Base-by-base conservation (phyloP, 2,329 filamentous ascomycete species). In the Diaporthe sp. region DNA sequence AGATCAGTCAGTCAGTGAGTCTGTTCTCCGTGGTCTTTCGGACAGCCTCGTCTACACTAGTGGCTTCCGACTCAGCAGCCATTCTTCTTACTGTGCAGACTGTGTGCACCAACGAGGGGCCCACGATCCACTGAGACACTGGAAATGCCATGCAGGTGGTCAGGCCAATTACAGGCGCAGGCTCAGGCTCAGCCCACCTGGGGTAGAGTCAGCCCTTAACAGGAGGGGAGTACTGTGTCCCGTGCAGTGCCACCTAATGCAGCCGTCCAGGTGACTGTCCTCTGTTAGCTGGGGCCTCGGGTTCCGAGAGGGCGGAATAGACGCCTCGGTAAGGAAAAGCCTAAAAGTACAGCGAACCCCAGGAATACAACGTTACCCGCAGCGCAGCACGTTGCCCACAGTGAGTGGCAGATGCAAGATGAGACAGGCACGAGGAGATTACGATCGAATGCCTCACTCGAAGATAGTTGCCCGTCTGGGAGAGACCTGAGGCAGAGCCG, bases 311-410 rank as follows among this genome's bases (percentile, higher is more conserved):
- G 58, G 70, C 57, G 70, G 70, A 64, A 72, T 61, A 54, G 35
- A 54, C 57, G 45, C 69, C 69, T 64, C 57, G 57, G 57, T 72
- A 72, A 72, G 25, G 10, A 55, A 67, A 68, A 64, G 70, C 33
- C 57, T 61, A 72, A 72, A 71, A 57, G 68, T 72, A 72, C 70
- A 64, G 52, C 38, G 47, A 60, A 64, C 58, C 70, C 70, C 57
- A 54, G 70, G 70, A 61, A 72, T 72, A 72, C 70, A 64, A 72
- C 70, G 70, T 72, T 72, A 72, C 70, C n/a, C 60, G 13, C 28
- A 33, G 2, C 45, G 33, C 47, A 35, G 45, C 40, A 12, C 17
- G 15, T n/a, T n/a, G n/a, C 38, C 40, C 60, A 45, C 60, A 45
- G 45, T 35, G 30, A 45, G 25, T 42, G 57, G 70, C 50, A 61